Evolutionary conservation across 2,329 filamentous ascomycete genomes (phyloP), one percentile per base, ranked within the genome.

Genomic region (Penicillium freii): DNA sequence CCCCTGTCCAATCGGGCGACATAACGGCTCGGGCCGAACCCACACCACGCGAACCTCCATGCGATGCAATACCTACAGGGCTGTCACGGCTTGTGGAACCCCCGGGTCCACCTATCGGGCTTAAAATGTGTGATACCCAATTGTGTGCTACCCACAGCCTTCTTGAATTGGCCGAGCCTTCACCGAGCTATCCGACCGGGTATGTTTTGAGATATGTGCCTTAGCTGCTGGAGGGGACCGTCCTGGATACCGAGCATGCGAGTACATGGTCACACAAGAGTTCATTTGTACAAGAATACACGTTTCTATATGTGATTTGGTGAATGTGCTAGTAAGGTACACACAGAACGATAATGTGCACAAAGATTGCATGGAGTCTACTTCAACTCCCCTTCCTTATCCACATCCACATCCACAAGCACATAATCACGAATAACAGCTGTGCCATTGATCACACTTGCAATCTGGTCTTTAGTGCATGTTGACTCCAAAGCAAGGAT

Each of bases 371-470:
- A 40, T 9, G 7, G 4, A 29, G 5, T 36, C 29, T 54, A 54
- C 23, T 38, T 17, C 11, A 44, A 46, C 39, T 66, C 63, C 5
- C 10, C 23, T 5, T 23, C 23, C 23, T 1, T 3, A 23, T 23
- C 23, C 23, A 4, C 29, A 29, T 29, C 29, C 4, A 61, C 50
- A 55, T 72, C 72, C 8, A 78, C 65, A 17, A 82, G 67, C 47
- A 81, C 73, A 54, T 75, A 82, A 60, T 82, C 72, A 59, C 75
- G 67, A n/a, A 82, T 70, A 21, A 77, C 52, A 1, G 79, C 80
- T 13, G 74, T 76, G 5, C 78, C 79, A 58, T 79, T 75, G 9
- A 66, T 49, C 9, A 83, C 67, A n/a, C 72, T 71, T 19, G 66
- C 64, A 29, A 71, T 66, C 69, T 82, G 77, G 4, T 80, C 77